Evolutionary conservation across 2,329 filamentous ascomycete genomes (phyloP).

Genomic region (Botrytis paeoniae): DNA sequence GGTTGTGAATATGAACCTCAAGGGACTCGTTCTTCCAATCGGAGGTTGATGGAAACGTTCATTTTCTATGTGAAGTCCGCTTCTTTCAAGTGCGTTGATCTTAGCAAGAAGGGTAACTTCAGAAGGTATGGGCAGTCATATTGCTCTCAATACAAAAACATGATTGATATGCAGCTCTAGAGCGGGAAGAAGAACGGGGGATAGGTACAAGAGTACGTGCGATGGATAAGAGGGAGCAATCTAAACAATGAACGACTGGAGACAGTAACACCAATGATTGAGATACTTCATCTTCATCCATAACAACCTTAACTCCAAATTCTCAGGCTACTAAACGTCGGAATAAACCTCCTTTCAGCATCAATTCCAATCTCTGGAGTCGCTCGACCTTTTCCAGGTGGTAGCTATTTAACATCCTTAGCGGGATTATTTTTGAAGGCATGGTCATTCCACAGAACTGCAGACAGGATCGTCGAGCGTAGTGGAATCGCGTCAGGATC

Average conservation of each 20-base stretch:
- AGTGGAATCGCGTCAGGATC: not conserved
- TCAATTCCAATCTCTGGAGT: not conserved
- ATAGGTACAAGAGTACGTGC: no score
- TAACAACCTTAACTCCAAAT: not conserved
- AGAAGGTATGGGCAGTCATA: no score
- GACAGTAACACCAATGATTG: not conserved
- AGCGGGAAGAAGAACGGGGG: no score
- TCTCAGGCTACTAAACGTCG: not conserved
- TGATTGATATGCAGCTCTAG: no score
- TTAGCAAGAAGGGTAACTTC: not conserved
- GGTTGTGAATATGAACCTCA: not conserved
- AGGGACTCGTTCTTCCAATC: not conserved
- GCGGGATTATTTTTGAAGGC: not conserved
- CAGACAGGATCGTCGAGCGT: not conserved
- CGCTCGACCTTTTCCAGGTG: not conserved
- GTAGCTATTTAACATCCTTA: not conserved
- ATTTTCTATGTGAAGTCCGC: not conserved
- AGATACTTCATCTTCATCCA: not conserved
- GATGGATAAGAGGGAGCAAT: no score
- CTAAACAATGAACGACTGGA: not conserved
- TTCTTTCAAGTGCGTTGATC: not conserved
- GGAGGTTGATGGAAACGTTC: accelerated
- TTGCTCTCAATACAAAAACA: no score
- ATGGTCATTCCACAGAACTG: not conserved
- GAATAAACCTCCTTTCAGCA: not conserved